These are phyloP conservation scores for Cladophialophora immunda DNA, from an alignment of 2,329 filamentous ascomycete genomes.

Conservation along the genomic window DNA sequence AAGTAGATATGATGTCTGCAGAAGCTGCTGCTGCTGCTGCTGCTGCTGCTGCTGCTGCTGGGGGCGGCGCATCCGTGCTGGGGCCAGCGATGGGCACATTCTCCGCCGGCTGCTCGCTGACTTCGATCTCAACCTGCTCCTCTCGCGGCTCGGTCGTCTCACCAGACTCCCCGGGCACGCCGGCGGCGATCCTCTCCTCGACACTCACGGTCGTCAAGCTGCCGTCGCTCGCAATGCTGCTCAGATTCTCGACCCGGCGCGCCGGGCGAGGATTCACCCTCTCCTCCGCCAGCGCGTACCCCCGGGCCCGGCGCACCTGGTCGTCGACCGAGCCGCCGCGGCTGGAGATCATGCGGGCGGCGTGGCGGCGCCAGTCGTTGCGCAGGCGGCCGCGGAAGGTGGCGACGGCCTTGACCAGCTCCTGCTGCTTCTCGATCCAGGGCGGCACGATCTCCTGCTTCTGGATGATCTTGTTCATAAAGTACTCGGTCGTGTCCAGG, in stretches of 20 bases:
- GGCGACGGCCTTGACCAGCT: slow-evolving; percentile 73
- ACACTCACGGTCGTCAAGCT: slow-evolving; percentile 53
- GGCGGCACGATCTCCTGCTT: slow-evolving; percentile 94
- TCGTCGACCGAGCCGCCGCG: slow-evolving; percentile 76
- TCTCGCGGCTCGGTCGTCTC: not conserved
- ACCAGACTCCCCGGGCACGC: slow-evolving; percentile 19
- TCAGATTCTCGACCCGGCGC: slow-evolving; percentile 55
- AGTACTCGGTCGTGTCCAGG: slow-evolving; percentile 94
- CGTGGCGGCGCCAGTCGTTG: slow-evolving; percentile 85
- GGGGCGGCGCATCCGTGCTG: not conserved
- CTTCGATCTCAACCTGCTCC: slow-evolving; percentile 38
- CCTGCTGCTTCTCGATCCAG: slow-evolving; percentile 99
- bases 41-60: not conserved
- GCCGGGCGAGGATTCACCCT: slow-evolving; percentile 46
- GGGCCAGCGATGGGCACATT: not conserved
- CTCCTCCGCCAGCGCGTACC: slow-evolving; percentile 78
- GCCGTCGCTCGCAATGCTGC: slow-evolving; percentile 54
- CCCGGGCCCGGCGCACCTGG: slow-evolving; percentile 75
- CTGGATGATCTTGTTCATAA: slow-evolving; percentile 99
- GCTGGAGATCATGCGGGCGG: slow-evolving; percentile 78
- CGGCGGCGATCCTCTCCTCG: slow-evolving; percentile 44
- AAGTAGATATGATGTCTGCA: not conserved
- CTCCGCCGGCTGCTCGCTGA: slow-evolving; percentile 41
- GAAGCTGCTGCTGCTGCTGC: not conserved
- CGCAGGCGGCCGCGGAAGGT: slow-evolving; percentile 78